These are phyloP conservation scores for Daldinia grandis DNA, from an alignment of 495 filamentous ascomycete species.

Conservation along the genomic window DNA sequence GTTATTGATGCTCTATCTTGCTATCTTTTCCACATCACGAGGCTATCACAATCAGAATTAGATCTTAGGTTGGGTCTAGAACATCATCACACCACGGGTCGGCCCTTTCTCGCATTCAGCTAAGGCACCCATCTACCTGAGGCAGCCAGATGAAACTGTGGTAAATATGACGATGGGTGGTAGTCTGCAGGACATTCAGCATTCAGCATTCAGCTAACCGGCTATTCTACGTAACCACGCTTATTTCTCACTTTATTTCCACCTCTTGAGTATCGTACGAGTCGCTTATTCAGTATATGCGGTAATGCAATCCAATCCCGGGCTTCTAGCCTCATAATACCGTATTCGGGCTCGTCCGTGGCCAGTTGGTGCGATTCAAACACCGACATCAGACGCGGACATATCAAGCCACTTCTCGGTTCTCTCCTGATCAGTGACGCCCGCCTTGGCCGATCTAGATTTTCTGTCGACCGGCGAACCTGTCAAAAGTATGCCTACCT, in stretches of 20 bases:
- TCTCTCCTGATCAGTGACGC: neutral
- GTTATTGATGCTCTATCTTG: neutral
- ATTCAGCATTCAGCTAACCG: conserved; percentile 31
- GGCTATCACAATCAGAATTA: conserved; percentile 1
- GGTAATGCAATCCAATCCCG: neutral
- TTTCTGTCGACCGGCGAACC: conserved; percentile 18
- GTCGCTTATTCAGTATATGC: conserved; percentile 12
- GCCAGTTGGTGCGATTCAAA: neutral
- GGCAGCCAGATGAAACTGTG: neutral
- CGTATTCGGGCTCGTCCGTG: neutral
- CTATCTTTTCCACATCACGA: conserved; percentile 1
- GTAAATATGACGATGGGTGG: conserved; percentile 5
- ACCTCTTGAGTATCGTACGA: neutral
- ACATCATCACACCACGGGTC: conserved; percentile 4
- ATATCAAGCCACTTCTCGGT: conserved; percentile 8
- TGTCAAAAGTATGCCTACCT: conserved; percentile 5
- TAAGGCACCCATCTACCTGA: neutral
- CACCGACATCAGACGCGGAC: neutral
- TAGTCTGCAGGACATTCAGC: conserved; percentile 17
- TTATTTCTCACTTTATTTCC: conserved; percentile 6
- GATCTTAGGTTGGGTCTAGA: conserved; percentile 3
- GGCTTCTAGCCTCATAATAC: conserved; percentile 28
- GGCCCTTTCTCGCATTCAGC: conserved; percentile 13
- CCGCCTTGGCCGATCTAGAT: conserved; percentile 23
- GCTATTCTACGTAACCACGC: neutral